A percentile compares a stretch with the other conserved stretches of the same genome.
phyloP scores from a whole-genome alignment of 192 early-diverging fungal genomes.

The Linnemannia hyalina region DNA sequence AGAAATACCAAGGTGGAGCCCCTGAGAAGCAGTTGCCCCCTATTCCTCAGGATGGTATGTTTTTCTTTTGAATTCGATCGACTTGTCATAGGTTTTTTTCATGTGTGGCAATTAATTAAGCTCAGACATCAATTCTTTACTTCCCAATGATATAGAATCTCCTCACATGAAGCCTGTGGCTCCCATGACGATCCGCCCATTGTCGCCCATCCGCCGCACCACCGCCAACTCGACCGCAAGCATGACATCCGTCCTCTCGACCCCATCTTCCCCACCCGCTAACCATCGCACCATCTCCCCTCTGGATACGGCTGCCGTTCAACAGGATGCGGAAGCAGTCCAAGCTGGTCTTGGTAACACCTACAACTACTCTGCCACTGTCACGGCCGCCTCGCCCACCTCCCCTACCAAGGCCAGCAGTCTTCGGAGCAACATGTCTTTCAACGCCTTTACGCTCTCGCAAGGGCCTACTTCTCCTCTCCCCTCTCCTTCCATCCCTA shows the following conservation, averaged over 20 bases:
- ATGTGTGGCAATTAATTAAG: not conserved
- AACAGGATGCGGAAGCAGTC: not conserved
- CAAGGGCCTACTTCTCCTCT: constrained; percentile 47
- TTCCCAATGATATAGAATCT: not conserved
- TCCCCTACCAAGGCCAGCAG: not conserved
- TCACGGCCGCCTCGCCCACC: not conserved
- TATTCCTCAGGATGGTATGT: constrained; percentile 32
- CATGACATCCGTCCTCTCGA: constrained; percentile 33
- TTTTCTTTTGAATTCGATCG: not conserved
- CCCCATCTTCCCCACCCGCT: constrained; percentile 23
- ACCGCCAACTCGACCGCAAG: constrained; percentile 32
- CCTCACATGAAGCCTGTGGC: constrained; percentile 3
- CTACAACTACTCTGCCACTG: not conserved
- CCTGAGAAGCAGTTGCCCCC: constrained; percentile 30
- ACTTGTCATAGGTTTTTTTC: not conserved
- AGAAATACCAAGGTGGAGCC: not conserved
- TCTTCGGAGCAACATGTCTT: constrained; percentile 20
- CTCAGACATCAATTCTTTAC: not conserved
- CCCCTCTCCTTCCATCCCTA: constrained; percentile 30
- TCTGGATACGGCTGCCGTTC: constrained; percentile 15
- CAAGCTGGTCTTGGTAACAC: not conserved
- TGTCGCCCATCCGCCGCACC: constrained; percentile 48
- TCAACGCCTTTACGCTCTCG: constrained; percentile 27
- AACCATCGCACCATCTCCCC: not conserved
- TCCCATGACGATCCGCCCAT: constrained; percentile 33